A percentile compares a stretch with the other conserved stretches of the same genome.
Evolutionary conservation across 2,329 filamentous ascomycete species (phyloP).

Genomic region (Chaetomiaceae sp.): DNA sequence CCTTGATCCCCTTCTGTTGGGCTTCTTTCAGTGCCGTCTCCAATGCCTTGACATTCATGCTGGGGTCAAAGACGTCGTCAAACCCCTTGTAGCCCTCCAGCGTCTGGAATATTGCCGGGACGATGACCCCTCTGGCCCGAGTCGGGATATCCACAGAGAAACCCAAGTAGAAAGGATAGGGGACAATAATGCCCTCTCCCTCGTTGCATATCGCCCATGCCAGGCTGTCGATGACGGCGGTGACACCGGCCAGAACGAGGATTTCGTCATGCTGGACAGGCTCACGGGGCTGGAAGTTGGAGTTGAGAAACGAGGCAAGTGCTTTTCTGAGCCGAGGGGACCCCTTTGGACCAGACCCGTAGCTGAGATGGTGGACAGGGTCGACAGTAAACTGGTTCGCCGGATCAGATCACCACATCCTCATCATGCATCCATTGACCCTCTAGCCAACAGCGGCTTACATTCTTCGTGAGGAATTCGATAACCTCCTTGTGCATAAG

Average conservation of each 20-base stretch:
- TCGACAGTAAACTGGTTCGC: slow-evolving; percentile 13
- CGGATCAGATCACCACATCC: neutral
- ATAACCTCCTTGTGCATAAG: slow-evolving; percentile 24
- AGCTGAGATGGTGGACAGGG: slow-evolving; percentile 26
- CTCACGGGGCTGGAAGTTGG: slow-evolving; percentile 18
- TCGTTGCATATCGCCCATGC: slow-evolving; percentile 29
- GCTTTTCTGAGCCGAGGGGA: slow-evolving; percentile 26
- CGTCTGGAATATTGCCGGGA: slow-evolving; percentile 19
- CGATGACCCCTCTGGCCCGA: slow-evolving; percentile 16
- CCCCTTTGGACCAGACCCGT: slow-evolving; percentile 28
- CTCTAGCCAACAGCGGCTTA: slow-evolving; percentile 1
- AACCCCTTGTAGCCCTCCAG: slow-evolving; percentile 18
- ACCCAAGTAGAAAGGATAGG: slow-evolving; percentile 29
- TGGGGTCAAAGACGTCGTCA: slow-evolving; percentile 23
- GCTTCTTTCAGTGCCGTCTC: slow-evolving; percentile 17
- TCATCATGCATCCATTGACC: too few relatives aligned
- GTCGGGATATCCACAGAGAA: slow-evolving; percentile 25
- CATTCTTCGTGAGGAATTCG: slow-evolving; percentile 15
- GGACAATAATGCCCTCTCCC: slow-evolving; percentile 29
- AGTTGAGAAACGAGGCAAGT: slow-evolving; percentile 25
- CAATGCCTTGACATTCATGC: slow-evolving; percentile 17
- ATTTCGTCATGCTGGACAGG: slow-evolving; percentile 23
- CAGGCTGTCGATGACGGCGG: slow-evolving; percentile 26
- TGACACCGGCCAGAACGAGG: slow-evolving; percentile 26
- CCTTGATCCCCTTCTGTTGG: slow-evolving; percentile 8